Evolutionary conservation across 2,329 filamentous ascomycete species (phyloP).

Genomic region (Leptographium radiaticola): DNA sequence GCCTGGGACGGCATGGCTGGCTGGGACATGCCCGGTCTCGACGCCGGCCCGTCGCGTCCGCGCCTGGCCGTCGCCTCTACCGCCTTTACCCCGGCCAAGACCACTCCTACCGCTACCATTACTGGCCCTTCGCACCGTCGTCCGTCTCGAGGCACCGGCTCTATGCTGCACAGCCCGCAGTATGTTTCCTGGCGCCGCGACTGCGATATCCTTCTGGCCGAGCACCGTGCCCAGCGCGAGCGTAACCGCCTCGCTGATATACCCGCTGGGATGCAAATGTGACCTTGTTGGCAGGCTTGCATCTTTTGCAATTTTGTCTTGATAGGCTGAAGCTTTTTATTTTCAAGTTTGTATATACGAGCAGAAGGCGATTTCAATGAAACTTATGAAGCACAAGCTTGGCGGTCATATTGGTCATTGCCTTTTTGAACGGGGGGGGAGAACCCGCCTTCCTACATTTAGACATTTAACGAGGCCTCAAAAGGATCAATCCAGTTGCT

Average conservation of each 20-base stretch:
- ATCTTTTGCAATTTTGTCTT: background rate
- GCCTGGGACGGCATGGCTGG: background rate
- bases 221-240: slow-evolving; percentile 5
- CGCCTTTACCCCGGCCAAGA: background rate
- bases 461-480: too few species aligned
- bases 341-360: too few species aligned
- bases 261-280: background rate
- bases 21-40: background rate
- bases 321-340: too few species aligned
- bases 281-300: background rate
- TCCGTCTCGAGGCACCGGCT: background rate
- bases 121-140: background rate
- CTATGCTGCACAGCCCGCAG: background rate
- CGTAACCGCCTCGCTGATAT: background rate
- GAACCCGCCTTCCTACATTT: too few species aligned
- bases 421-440: too few species aligned
- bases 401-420: too few species aligned
- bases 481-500: too few species aligned
- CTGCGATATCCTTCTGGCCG: slow-evolving; percentile 1
- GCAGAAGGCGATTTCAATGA: too few species aligned
- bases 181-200: background rate
- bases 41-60: background rate
- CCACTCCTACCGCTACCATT: background rate
- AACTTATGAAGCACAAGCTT: too few species aligned
- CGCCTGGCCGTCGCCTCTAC: too few species aligned